Base-by-base conservation (phyloP, 208 protist species). In the Herpetomonas muscarum region DNA sequence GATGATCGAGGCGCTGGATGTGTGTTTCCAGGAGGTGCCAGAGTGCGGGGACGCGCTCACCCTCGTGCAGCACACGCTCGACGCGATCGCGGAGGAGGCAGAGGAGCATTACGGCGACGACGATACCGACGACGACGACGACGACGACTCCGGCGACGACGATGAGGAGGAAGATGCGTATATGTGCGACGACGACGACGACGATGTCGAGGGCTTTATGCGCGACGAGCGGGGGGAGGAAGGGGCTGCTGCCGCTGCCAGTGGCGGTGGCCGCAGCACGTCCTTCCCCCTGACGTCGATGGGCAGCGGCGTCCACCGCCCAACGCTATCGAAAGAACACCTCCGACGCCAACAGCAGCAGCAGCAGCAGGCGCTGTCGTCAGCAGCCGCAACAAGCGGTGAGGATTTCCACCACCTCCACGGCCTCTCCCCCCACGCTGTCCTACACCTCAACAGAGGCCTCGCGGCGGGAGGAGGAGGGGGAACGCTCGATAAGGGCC, bases 21-120 rank as follows among this genome's bases (percentile, higher is more conserved):
- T 94, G 50, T 94, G 87, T 55, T 39, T 92, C 24, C 74, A 87
- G 60, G 79, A 79, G 42, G 62, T 90, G 15, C 87, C 81, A 1
- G 65, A 76, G 22, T 54, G 49, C 29, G 42, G 15, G 22, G 42
- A 59, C n/a, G 55, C 36, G 12, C 36, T 36, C 0, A 25, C 9
- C 25, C 41, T 46, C 10, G 19, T 46, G 41, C 41, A 24, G 41
- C 41, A 46, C 41, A 41, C 39, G 32, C 24, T 13, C 13, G 55
- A 44, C 34, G 19, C 41, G 15, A 31, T 46, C 24, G 46, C 50
- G 3, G 51, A 51, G 2, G 39, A 63, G 10, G 34, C 10, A 39
- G 34, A 39, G 34, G 34, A 39, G 10, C 10, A 39, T 15, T 7
- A 17, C 10, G 34, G 34, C 10, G 34, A 39, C 34, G 10, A 39